These are phyloP conservation scores for Jackrogersella multiformis DNA, from an alignment of 495 filamentous ascomycete genomes.

Conservation along the genomic window DNA sequence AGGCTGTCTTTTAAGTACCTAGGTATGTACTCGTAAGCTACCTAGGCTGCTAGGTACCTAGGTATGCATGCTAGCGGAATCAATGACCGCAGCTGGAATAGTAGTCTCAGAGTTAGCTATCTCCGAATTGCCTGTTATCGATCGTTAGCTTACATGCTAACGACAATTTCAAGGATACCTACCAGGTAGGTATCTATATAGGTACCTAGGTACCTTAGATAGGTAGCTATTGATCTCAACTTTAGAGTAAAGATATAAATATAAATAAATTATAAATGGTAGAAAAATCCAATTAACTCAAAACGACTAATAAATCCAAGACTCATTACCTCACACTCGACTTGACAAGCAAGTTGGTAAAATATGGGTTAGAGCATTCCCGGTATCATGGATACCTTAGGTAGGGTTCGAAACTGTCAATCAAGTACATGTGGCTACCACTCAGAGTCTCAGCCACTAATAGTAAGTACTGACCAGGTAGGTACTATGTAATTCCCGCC, in stretches of 20 bases:
- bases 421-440: constrained; percentile 3
- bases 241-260: too few species aligned
- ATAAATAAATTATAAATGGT: too few species aligned
- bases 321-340: not conserved
- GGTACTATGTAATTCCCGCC: constrained; percentile 25
- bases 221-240: too few species aligned
- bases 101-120: constrained; percentile 5
- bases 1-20: not conserved
- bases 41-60: too few species aligned
- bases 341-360: not conserved
- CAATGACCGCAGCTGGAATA: constrained; percentile 32
- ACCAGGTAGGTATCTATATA: too few species aligned
- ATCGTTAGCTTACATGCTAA: too few species aligned
- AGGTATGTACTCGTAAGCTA: constrained; percentile 13
- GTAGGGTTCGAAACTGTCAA: constrained; percentile 7
- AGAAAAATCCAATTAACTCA: not conserved
- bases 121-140: too few species aligned
- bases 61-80: constrained; percentile 30
- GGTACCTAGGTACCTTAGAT: too few species aligned
- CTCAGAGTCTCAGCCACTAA: too few species aligned
- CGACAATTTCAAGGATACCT: not conserved
- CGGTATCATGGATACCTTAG: constrained; percentile 8
- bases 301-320: not conserved
- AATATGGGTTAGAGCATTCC: not conserved
- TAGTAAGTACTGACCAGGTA: too few species aligned